phyloP scores from a whole-genome alignment of 2,329 filamentous ascomycete genomes.

The Cercospora brassicicola region DNA sequence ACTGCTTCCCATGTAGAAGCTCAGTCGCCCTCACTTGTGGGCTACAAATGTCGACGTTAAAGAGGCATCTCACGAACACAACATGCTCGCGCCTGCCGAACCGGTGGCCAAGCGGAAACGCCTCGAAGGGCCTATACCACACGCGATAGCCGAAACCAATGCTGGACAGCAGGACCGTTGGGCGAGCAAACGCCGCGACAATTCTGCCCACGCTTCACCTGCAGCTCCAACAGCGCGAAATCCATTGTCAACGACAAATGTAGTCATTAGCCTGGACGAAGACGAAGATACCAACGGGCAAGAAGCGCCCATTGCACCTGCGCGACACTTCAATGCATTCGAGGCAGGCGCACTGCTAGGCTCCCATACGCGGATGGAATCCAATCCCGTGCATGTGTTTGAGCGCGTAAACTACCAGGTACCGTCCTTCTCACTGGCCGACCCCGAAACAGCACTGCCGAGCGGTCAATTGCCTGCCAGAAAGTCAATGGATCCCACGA shows the following conservation, averaged over 20 bases:
- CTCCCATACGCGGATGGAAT: conserved; percentile 2
- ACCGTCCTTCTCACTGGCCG: not conserved
- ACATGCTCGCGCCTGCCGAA: conserved; percentile 6
- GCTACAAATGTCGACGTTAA: not conserved
- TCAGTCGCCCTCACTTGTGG: not conserved
- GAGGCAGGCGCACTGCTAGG: not conserved
- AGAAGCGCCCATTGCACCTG: not conserved
- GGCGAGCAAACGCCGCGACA: conserved; percentile 17
- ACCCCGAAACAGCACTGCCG: not conserved
- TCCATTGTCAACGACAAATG: not conserved
- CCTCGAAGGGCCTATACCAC: conserved; percentile 3
- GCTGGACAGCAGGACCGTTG: conserved; percentile 26
- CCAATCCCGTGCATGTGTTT: too few species aligned
- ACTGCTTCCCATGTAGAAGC: not conserved
- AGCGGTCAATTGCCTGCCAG: not conserved
- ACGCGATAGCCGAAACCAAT: conserved; percentile 25
- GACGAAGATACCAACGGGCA: not conserved
- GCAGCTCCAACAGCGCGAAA: not conserved
- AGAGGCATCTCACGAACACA: not conserved
- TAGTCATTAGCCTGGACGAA: conserved; percentile 1
- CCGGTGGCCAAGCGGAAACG: conserved; percentile 21
- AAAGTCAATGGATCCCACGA: conserved; percentile 13
- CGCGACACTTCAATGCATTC: not conserved
- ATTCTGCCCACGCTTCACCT: not conserved
- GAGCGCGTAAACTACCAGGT: not conserved